Base-by-base conservation (phyloP, 2,329 filamentous ascomycete genomes). In the Fusarium lateritium region DNA sequence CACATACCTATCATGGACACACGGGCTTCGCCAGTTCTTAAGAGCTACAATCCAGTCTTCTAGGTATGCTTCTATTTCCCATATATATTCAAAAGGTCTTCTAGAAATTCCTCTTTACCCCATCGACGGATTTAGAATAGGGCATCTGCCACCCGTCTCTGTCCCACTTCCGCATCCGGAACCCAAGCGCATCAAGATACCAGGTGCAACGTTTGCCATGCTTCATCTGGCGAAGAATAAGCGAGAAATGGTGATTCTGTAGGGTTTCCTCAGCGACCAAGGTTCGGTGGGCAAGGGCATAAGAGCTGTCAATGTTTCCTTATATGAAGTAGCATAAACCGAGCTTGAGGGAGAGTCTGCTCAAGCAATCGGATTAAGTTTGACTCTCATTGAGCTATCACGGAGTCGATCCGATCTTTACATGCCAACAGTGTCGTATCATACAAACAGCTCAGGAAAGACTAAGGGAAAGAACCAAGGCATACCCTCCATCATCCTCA, bases 191-290 rank as follows among this genome's bases (percentile, higher is more conserved):
- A 52, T 26, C 19, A 40, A 11, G 36, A 8, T 31, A 26, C 51
- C 24, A 52, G 7, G 47, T 67, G 21, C 52, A 17, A 67, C 47
- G 42, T 28, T 42, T 47, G 10, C 34, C 47, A 47, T 67, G 63
- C 63, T 67, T 67, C 63, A 67, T 67, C 22, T 67, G 47, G 63
- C 52, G 57, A 67, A 57, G 22, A 5, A 52, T 57, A 57, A 42
- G 46, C 64, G 51, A 66, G 24, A 33, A 11, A 19, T 14, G 7
- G 31, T 19, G 22, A 4, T 39, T 38, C n/a, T 26, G 17, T 11
- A 8, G 9, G 21, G 62, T 60, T 65, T 60, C 61, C 53, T 28
- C 14, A 33, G 24, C 24, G 57, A 61, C 56, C 15, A 14, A n/a
- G 28, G 3, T 38, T 26, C 34, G 13, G 17, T 14, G 15, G 17